Base-by-base conservation (phyloP, 1,284 basidiomycete genomes). In the Ganoderma resinaceum region DNA sequence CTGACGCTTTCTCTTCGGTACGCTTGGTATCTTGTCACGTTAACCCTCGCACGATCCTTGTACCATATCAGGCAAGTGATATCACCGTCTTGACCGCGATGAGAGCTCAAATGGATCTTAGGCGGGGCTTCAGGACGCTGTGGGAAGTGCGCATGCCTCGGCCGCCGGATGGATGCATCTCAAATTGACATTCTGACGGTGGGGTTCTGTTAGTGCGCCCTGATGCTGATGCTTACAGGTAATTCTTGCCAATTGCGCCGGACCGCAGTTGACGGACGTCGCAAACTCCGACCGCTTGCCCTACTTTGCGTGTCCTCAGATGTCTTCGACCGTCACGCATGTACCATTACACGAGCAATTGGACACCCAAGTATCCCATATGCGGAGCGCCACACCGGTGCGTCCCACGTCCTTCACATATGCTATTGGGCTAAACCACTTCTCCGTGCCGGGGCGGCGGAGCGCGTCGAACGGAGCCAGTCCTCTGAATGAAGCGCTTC, bases 381-480 rank as follows among this genome's bases (percentile, higher is more conserved):
- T 20, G 12, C 23, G 37, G 35, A 23, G 16, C 42, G 23, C 23
- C 58, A 42, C 23, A n/a, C 11, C 23, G 37, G 58, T 40, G n/a
- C 58, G 37, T 60, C 35, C 18, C 52, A 55, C 52, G 52, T 20
- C 37, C 37, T 38, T 38, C 58, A 35, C 58, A 38, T 2, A 29
- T 60, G 12, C 37, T 4, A 14, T 14, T 37, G 35, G n/a, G 37
- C 37, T 37, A 31, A 37, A 58, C 33, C n/a, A 31, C 55, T 35
- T 58, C 20, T 40, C 37, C 58, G 58, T 7, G 37, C 58, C 37
- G 58, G 58, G 14, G 58, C 58, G 37, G 37, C 37, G 58, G 58
- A 2, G 58, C 16, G 4, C 29, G 12, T 18, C 52, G 29, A 31
- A 53, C 26, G 52, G 52, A 49, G 20, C 46, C 46, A 49, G 46